These are phyloP conservation scores for Fusarium anthophilum DNA, from an alignment of 2,329 filamentous ascomycete species.

Conservation along the genomic window DNA sequence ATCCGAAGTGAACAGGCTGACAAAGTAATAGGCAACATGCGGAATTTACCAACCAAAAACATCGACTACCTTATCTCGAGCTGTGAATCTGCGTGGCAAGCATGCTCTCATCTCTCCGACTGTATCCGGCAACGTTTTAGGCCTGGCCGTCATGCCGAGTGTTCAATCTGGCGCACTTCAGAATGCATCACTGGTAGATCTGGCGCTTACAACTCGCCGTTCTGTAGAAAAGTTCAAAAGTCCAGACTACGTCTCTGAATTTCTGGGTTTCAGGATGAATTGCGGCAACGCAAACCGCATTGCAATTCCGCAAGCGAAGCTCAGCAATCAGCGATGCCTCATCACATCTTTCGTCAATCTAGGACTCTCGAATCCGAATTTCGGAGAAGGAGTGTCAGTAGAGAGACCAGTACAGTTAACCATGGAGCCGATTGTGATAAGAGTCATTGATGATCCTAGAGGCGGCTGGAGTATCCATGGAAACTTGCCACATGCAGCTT, in stretches of 20 bases:
- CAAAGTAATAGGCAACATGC: rapidly evolving
- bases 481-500: neutral
- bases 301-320: neutral
- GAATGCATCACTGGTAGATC: rapidly evolving
- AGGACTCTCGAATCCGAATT: neutral
- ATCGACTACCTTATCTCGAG: neutral
- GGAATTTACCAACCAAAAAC: neutral
- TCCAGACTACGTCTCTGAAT: neutral
- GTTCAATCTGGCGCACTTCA: neutral
- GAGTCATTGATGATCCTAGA: neutral
- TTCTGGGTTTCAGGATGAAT: neutral
- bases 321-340: neutral
- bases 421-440: neutral
- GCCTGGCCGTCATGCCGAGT: neutral
- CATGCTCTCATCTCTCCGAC: neutral
- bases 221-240: neutral
- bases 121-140: neutral
- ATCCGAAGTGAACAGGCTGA: neutral
- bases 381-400: neutral
- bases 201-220: neutral
- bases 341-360: neutral
- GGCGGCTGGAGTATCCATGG: neutral
- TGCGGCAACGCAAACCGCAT: neutral
- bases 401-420: neutral
- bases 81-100: neutral